Evolutionary conservation across 2,329 filamentous ascomycete genomes (phyloP).

Genomic region (Trichoderma cornu-damae): DNA sequence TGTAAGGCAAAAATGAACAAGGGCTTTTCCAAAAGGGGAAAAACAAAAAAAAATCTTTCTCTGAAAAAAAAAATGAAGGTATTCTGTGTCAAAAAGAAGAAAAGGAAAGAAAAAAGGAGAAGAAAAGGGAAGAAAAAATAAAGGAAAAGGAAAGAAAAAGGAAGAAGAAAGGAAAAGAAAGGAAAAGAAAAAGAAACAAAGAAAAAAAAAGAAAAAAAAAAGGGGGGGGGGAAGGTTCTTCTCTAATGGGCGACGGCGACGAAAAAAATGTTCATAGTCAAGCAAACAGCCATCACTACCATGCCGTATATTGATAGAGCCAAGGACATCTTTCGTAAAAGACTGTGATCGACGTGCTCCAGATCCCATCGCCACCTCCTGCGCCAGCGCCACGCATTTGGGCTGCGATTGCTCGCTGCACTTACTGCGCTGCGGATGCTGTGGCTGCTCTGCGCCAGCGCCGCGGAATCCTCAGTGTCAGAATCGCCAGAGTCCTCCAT

Average conservation of each 20-base stretch:
- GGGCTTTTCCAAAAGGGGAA: neutral
- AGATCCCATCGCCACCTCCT: conserved; percentile 56
- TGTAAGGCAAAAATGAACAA: neutral
- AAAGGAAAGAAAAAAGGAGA: too few species aligned
- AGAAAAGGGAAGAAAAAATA: too few species aligned
- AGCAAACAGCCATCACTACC: conserved; percentile 82
- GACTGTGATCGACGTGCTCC: conserved; percentile 57
- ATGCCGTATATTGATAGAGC: conserved; percentile 76
- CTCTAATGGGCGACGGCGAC: conserved; percentile 55
- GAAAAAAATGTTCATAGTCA: conserved; percentile 82
- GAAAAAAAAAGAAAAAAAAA: too few species aligned
- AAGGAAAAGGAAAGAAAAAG: too few species aligned
- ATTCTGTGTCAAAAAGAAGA: neutral
- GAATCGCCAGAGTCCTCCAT: conserved; percentile 53
- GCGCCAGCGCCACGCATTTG: conserved; percentile 46
- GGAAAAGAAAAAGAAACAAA: too few species aligned
- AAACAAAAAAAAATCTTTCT: neutral
- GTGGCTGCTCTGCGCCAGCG: conserved; percentile 42
- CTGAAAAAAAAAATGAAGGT: neutral
- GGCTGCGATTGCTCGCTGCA: conserved; percentile 29
- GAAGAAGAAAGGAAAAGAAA: too few species aligned
- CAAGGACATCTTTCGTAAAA: conserved; percentile 68
- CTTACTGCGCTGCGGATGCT: conserved; percentile 42
- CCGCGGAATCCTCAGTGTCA: conserved; percentile 46
- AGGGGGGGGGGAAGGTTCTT: too few species aligned